phyloP scores from a whole-genome alignment of 306 rosid species.

The Vicia villosa region DNA sequence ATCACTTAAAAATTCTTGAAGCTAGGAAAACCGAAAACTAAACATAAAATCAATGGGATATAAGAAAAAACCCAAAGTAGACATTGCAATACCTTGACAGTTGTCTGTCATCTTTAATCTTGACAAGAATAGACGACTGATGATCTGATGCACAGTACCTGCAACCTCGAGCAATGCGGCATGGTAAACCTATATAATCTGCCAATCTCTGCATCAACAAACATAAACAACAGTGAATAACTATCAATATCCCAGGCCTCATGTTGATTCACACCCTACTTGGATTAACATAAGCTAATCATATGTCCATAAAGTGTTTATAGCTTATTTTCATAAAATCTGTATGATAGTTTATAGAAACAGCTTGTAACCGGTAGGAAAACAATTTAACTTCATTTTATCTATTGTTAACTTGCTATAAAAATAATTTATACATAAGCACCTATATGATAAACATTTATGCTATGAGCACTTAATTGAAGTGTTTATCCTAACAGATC shows the following conservation, averaged over 20 bases:
- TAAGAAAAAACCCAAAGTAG: constrained; percentile 14
- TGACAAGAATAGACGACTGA: constrained; percentile 91
- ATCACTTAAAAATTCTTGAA: constrained; percentile 27
- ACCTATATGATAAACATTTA: background rate
- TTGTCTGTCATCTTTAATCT: constrained; percentile 76
- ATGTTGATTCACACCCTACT: background rate
- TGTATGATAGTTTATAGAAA: background rate
- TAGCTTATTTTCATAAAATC: background rate
- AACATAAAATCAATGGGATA: background rate
- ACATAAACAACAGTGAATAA: background rate
- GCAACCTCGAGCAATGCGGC: constrained; percentile 94
- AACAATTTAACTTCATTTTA: background rate
- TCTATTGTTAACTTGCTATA: background rate
- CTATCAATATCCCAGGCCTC: background rate
- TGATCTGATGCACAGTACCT: constrained; percentile 90
- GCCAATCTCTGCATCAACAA: constrained; percentile 81
- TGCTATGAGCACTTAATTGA: background rate
- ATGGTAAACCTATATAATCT: constrained; percentile 92
- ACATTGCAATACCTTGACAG: constrained; percentile 63
- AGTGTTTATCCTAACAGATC: background rate
- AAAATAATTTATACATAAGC: background rate
- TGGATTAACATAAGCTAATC: background rate
- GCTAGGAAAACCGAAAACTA: background rate
- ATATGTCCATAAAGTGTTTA: background rate
- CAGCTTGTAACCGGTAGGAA: background rate